Base-by-base conservation (phyloP, 2,329 filamentous ascomycete species). In the Atkinsonella texensis region DNA sequence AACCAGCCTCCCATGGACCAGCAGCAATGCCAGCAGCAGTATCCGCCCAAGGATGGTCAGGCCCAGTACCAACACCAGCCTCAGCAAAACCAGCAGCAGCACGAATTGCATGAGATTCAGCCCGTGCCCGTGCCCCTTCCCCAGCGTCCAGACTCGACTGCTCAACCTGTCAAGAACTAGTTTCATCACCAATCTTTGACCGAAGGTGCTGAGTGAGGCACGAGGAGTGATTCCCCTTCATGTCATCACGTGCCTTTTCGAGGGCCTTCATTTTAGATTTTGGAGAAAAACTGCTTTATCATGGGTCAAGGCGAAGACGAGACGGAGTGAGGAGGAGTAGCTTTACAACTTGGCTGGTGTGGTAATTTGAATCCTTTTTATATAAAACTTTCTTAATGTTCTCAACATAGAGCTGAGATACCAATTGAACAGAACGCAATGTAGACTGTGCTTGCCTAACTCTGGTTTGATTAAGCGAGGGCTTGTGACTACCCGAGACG, bases 1-100 rank as follows among this genome's bases (percentile, higher is more conserved):
- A 47, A 40, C 17, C 54, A 58, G 50, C 20, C 47, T 20, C 54
- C 53, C 15, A 48, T 52, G 45, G 23, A 32, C 40, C 49, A 49
- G 44, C 50, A 54, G 4, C 38, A 46, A 20, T 38, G 47, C 6
- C 49, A 52, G 46, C 17, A 45, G 4, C 45, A 52, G 31, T 8
- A 28, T 28, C 28, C 28, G 28, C 28, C 28, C 28, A 28, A 28
- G 4, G 7, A 28, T 28, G 28, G 28, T 28, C 18, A 50, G 15
- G 18, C 38, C 15, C 40, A 44, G 31, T 28, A 51, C 17, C 23
- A 35, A 20, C 28, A 42, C 9, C 45, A 46, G 10, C 41, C 31
- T 4, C 47, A 49, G n/a, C 7, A 23, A 3, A 2, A 2, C 20
- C 40, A 48, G 11, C 52, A 46, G 41, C 48, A 52, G 32, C 47